These are phyloP conservation scores for Malus hybrid DNA, from an alignment of 331 rosid species.

Conservation along the genomic window DNA sequence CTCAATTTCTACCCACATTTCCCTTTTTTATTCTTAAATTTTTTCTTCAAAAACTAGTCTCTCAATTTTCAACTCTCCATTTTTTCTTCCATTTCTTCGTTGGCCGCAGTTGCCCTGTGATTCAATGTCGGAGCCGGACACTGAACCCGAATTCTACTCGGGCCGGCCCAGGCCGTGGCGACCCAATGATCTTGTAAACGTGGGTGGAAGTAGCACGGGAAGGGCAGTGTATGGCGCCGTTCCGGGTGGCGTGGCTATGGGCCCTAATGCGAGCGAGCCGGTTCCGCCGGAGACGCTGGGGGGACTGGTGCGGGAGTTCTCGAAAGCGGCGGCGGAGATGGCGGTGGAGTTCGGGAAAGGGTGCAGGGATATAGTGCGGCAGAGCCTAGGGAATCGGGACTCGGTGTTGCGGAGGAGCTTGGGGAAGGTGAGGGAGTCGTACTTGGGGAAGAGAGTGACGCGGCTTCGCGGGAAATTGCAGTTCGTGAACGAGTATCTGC, in stretches of 20 bases:
- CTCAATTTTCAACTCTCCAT: neutral
- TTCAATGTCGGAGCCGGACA: neutral
- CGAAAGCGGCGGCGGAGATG: slow-evolving; percentile 69
- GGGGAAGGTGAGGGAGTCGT: slow-evolving; percentile 39
- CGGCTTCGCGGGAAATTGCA: slow-evolving; percentile 37
- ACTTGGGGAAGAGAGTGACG: slow-evolving; percentile 29
- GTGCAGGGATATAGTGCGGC: slow-evolving; percentile 78
- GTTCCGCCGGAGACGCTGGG: slow-evolving; percentile 25
- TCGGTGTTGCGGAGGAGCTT: slow-evolving; percentile 44
- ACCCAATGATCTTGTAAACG: neutral
- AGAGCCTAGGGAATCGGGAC: slow-evolving; percentile 57
- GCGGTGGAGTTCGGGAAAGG: slow-evolving; percentile 80
- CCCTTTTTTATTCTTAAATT: neutral
- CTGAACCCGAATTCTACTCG: neutral
- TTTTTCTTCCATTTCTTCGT: too few species aligned
- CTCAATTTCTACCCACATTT: neutral
- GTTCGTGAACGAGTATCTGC: slow-evolving; percentile 53
- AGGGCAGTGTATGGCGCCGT: neutral
- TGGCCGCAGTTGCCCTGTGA: neutral
- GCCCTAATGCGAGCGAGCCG: slow-evolving; percentile 13
- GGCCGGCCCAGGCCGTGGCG: slow-evolving; percentile 10
- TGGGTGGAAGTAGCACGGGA: neutral
- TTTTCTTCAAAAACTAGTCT: neutral
- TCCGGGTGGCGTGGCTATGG: neutral
- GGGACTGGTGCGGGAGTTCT: slow-evolving; percentile 56